Evolutionary conservation across 169 alveolate species (phyloP), one percentile per base, ranked within the genome.

Genomic region (Plasmodium falciparum): DNA sequence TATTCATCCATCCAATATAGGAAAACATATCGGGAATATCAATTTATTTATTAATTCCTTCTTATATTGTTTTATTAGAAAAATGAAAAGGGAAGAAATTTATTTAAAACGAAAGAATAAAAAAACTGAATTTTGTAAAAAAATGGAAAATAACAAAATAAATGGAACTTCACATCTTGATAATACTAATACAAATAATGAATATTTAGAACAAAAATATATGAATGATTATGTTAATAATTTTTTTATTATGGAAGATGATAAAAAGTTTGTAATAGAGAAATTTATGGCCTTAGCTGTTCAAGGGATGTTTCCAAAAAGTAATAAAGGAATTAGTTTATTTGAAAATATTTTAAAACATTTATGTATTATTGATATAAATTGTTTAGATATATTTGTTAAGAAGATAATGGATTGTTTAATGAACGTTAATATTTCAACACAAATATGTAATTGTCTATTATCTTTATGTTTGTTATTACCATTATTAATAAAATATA

Each of bases 331-430:
- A 22, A 49, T 54, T 33, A 80, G 90, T 49, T 63, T 80, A 22
- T 80, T 80, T 73, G 90, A 80, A 80, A 80, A 80, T 33, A 80
- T 80, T 24, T 61, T 80, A 80, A 80, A 80, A 54, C 90, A 80
- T 15, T 39, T 80, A 67, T 80, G 90, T 29, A 47, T 70, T 7
- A 61, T 80, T 70, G 90, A 80, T 54, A 70, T 80, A 20, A 80
- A 80, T 29, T 69, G 90, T 24, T 72, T 80, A 62, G 90, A 80
- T 43, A 70, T 56, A 33, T 80, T 80, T 69, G 73, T 69, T 12
- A 80, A 69, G 47, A 80, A 80, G 56, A 80, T 80, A 59, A 22
- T 80, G 58, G 90, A 80, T 17, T 67, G 90, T 63, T 54, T 80
- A 6, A 12, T 29, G 24, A 80, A 80, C 67, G 90, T 80, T 20